Conservation (phyloP, 2,329 filamentous ascomycete species). For the Trichoderma oligosporum region DNA sequence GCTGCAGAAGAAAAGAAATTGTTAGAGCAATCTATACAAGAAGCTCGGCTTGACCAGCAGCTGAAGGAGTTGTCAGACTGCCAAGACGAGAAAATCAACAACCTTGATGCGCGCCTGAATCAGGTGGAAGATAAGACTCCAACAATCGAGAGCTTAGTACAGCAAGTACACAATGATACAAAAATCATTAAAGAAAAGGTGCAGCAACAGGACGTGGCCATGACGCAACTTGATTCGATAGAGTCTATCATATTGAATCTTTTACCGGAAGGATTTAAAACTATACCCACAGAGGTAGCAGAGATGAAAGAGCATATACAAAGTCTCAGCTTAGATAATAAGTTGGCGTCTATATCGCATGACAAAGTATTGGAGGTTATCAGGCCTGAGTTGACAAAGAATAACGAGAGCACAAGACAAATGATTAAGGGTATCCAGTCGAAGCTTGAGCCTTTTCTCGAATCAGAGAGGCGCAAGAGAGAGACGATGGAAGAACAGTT, state of each 20-base stretch:
- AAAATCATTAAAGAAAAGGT: not conserved
- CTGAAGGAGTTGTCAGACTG: not conserved
- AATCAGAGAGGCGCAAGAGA: conserved; percentile 22
- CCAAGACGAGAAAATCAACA: not conserved
- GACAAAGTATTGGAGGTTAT: not conserved
- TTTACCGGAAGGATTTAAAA: not conserved
- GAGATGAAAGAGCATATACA: not conserved
- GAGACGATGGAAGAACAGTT: conserved; percentile 19
- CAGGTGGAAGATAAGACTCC: not conserved
- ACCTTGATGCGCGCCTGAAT: not conserved
- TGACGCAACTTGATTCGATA: not conserved
- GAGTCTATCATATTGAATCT: not conserved
- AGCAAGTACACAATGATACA: not conserved
- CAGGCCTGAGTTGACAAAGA: not conserved
- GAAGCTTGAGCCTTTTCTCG: conserved; percentile 23
- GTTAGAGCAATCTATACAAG: not conserved
- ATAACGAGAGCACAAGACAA: not conserved
- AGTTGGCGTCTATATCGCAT: not conserved
- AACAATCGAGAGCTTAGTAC: not conserved
- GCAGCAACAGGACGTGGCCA: not conserved
- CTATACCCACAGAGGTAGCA: not conserved
- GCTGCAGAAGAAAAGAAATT: not conserved
- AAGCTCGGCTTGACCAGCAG: not conserved
- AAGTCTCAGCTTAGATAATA: not conserved
- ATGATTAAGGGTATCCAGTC: not conserved